Base-by-base conservation (phyloP, 441 rosid genomes). In the Jatropha multifida region DNA sequence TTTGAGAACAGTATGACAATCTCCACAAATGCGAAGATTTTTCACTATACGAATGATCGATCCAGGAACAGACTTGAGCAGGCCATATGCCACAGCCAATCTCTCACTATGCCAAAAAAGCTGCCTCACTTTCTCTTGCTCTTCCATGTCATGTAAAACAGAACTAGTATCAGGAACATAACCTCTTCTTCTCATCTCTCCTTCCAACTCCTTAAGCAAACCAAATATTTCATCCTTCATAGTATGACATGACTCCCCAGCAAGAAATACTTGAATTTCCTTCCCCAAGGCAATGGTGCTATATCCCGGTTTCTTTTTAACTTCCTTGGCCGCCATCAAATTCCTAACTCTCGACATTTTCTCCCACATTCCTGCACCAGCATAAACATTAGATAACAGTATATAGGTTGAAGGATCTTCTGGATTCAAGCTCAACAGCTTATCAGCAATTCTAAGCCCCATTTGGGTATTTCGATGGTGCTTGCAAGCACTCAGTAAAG, bases 61-160 rank as follows among this genome's bases (percentile, higher is more conserved):
- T 58, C 93, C 95, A 0, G 83, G 85, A 75, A 88, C 88, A 37
- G 84, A 79, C 63, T 82, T 89, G 6, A 92, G 92, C 15, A 92
- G 80, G 48, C 94, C 94, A 74, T 86, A 93, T 7, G 97, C 96
- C 65, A 91, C 86, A 52, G 96, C 97, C 65, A 86, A 72, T 74
- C 97, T 75, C 80, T 92, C 96, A 61, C 97, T 89, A 74, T 92
- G 97, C 93, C 90, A 89, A 77, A 92, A 92, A 27, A 92, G 85
- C 68, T 81, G 88, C 75, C 85, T 85, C 63, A 91, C 93, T 81
- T 91, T 90, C 83, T 90, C 96, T 65, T 85, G 91, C 73, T 83
- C 83, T 63, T 88, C 93, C 88, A 86, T 87, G 79, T 92, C 92
- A 76, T 84, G 91, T 61, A 88, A 14, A 77, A 90, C 90, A 63